These are phyloP conservation scores for Diaporthe ampelina DNA, from an alignment of 2,329 filamentous ascomycete genomes.

Conservation along the genomic window DNA sequence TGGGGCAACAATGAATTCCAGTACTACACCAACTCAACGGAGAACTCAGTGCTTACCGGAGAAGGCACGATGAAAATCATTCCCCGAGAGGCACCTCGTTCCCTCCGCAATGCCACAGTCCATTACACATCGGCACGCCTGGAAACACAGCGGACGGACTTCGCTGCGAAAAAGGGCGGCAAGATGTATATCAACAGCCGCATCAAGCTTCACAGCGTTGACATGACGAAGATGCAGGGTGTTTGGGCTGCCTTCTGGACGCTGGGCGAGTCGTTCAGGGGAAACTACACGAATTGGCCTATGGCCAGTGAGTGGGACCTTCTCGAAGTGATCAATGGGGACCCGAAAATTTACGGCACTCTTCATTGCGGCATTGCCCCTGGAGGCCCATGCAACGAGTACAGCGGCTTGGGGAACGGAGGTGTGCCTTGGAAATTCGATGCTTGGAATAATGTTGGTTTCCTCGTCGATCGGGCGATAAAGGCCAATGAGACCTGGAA, in stretches of 20 bases:
- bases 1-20: constrained; percentile 23
- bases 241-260: constrained; percentile 18
- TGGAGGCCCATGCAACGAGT: neutral
- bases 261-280: constrained; percentile 9
- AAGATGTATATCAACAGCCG: constrained; percentile 11
- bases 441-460: neutral
- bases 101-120: neutral
- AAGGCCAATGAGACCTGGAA: neutral
- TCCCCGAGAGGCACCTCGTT: constrained; percentile 12
- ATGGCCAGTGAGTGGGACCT: constrained; percentile 18
- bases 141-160: neutral
- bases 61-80: constrained; percentile 10
- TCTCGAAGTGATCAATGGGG: constrained; percentile 15
- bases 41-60: constrained; percentile 3
- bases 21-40: constrained; percentile 4
- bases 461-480: constrained; percentile 17
- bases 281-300: constrained; percentile 6
- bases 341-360: neutral
- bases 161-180: neutral
- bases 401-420: neutral
- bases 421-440: constrained; percentile 6
- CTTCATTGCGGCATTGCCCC: neutral
- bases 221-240: constrained; percentile 3
- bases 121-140: constrained; percentile 2
- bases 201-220: constrained; percentile 13